Evolutionary conservation across 768 basidiomycete genomes (phyloP).

Genomic region (Collybia mongolica): DNA sequence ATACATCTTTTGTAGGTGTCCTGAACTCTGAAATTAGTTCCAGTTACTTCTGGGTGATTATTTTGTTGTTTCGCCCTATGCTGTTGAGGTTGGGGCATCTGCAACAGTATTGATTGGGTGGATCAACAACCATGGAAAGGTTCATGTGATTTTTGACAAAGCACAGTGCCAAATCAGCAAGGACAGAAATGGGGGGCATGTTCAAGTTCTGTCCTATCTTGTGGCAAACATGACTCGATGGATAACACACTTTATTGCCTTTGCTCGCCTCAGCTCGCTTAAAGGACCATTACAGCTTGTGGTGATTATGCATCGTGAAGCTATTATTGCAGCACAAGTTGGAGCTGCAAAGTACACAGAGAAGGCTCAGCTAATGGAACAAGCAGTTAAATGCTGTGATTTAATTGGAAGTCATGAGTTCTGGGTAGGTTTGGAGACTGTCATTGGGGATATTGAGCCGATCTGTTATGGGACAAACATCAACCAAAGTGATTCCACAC

Average conservation of each 20-base stretch:
- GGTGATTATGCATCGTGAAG: neutral
- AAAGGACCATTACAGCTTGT: neutral
- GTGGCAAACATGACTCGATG: neutral
- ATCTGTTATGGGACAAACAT: constrained; percentile 1
- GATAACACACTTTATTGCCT: neutral
- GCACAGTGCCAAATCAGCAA: neutral
- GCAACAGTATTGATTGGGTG: neutral
- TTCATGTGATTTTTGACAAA: neutral
- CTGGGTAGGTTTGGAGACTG: neutral
- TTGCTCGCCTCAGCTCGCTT: neutral
- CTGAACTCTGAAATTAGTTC: neutral
- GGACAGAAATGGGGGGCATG: no score
- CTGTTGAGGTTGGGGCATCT: neutral
- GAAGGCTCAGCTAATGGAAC: neutral
- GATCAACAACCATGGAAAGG: constrained; percentile 2
- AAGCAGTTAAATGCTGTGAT: neutral
- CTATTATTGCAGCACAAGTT: neutral
- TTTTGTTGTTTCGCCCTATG: neutral
- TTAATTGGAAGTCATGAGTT: neutral
- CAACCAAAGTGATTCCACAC: constrained; percentile 1
- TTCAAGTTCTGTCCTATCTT: neutral
- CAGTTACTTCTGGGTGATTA: neutral
- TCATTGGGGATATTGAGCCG: neutral
- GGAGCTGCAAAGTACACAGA: neutral
- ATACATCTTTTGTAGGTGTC: no score